These are phyloP conservation scores for Henckelia pumila DNA, from an alignment of 257 asterid genomes.

Conservation along the genomic window DNA sequence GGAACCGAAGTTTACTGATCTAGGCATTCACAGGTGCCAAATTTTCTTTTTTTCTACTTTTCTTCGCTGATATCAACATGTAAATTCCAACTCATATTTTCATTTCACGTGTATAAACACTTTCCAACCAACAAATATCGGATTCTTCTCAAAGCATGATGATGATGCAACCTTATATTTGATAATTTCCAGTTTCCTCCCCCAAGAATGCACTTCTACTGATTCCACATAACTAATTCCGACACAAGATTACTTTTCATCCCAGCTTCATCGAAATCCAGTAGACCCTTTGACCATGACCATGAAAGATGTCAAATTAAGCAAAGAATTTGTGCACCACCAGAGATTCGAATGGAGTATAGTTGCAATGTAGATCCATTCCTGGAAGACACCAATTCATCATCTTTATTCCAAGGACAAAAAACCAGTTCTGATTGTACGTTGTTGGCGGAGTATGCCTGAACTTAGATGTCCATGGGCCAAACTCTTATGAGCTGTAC, in stretches of 20 bases:
- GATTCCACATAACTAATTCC: not conserved
- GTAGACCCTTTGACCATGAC: no score
- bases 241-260: no score
- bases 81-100: not conserved
- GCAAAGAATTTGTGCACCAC: not conserved
- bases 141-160: not conserved
- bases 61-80: not conserved
- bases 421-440: conserved; percentile 69
- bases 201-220: not conserved
- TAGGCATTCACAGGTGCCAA: not conserved
- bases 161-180: not conserved
- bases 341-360: conserved; percentile 1
- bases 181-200: not conserved
- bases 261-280: no score
- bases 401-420: conserved; percentile 50
- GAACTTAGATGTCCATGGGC: conserved; percentile 56
- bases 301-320: no score
- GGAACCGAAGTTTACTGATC: not conserved
- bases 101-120: not conserved
- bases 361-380: conserved; percentile 20
- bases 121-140: not conserved
- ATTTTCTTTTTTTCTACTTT: no score
- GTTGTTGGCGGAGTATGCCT: conserved; percentile 71
- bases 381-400: conserved; percentile 23
- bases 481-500: conserved; percentile 34